phyloP scores from a whole-genome alignment of 306 rosid genomes.

The Clitoria ternatea region DNA sequence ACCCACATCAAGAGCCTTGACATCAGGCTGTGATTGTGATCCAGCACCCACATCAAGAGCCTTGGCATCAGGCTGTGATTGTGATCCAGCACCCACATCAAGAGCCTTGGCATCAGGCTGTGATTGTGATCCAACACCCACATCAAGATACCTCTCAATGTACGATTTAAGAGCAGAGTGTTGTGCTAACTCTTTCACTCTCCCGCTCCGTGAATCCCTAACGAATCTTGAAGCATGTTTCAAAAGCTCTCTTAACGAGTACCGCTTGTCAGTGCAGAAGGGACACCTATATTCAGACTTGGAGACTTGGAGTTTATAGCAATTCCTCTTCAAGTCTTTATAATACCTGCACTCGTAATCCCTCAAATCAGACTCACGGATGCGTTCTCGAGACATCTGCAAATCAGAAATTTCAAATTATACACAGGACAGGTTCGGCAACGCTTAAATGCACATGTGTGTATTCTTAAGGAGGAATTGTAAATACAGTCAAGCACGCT shows the following conservation, averaged over 20 bases:
- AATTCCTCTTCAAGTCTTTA: conserved; percentile 39
- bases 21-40: too few species aligned
- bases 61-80: too few species aligned
- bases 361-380: conserved; percentile 34
- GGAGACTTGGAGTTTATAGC: conserved; percentile 27
- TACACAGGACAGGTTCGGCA: background rate
- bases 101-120: too few species aligned
- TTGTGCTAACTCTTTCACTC: conserved; percentile 40
- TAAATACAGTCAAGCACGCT: background rate
- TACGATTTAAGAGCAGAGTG: conserved; percentile 58
- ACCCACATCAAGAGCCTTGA: too few species aligned
- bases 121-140: background rate
- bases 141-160: conserved; percentile 36
- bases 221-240: conserved; percentile 43
- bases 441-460: background rate
- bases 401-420: background rate
- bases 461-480: too few species aligned
- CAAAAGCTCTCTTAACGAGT: conserved; percentile 41
- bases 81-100: background rate
- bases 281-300: conserved; percentile 59
- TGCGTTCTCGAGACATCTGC: conserved; percentile 35
- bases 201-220: conserved; percentile 15
- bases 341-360: conserved; percentile 36
- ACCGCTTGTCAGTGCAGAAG: conserved; percentile 41
- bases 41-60: conserved; percentile 2